A percentile compares a stretch with the other conserved stretches of the same genome.
phyloP scores from a whole-genome alignment of 768 basidiomycete genomes.

The Phanerodontia chrysosporium region DNA sequence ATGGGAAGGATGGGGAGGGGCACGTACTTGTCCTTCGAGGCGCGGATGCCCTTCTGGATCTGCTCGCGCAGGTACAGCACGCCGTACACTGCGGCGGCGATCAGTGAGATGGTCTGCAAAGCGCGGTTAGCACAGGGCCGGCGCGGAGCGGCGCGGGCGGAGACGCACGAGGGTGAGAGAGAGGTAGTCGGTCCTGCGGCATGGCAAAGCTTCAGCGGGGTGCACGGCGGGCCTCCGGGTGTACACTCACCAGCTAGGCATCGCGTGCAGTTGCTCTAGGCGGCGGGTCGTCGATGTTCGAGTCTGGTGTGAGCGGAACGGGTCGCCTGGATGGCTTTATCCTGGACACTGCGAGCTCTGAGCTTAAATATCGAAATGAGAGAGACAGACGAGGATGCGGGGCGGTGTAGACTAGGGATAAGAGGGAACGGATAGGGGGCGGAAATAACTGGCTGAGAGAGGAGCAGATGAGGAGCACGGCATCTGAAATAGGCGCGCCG shows the following conservation, averaged over 20 bases:
- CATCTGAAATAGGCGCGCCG: background rate
- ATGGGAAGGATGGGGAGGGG: background rate
- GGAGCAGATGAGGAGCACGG: background rate
- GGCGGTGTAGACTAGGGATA: background rate
- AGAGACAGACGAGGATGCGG: background rate
- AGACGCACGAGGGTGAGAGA: slow-evolving; percentile 9
- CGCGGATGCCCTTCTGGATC: background rate
- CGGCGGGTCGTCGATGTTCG: too few species aligned
- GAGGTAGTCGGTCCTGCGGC: slow-evolving; percentile 9
- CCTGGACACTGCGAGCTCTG: too few species aligned
- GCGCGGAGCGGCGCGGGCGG: background rate
- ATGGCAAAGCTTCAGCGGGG: too few species aligned
- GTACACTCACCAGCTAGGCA: slow-evolving; percentile 12
- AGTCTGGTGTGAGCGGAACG: too few species aligned
- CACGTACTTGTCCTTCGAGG: slow-evolving; percentile 3
- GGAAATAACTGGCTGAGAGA: background rate
- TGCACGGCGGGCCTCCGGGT: background rate
- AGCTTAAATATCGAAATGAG: too few species aligned
- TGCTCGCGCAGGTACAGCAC: slow-evolving; percentile 9
- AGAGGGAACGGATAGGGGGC: background rate
- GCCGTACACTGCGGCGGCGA: slow-evolving; percentile 9
- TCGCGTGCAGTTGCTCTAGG: background rate
- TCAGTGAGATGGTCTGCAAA: slow-evolving; percentile 3
- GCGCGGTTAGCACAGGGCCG: background rate
- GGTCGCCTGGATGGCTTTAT: too few species aligned